phyloP scores from a whole-genome alignment of 2,329 filamentous ascomycete genomes.

The Amphichorda felina region DNA sequence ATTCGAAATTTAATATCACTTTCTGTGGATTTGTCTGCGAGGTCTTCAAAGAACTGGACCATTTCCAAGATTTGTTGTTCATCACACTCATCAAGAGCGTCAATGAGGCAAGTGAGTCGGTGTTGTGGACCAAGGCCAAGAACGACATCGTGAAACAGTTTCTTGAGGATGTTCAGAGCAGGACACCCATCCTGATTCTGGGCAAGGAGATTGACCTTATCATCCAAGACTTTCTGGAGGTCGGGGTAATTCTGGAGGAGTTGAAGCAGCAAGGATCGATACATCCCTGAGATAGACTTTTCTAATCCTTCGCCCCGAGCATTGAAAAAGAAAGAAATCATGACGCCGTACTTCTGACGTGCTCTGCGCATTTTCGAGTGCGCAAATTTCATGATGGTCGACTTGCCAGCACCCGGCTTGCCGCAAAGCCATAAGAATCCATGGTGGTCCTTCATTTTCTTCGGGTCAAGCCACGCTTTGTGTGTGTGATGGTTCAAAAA shows the following conservation, averaged over 20 bases:
- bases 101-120: constrained; percentile 6
- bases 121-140: constrained; percentile 3
- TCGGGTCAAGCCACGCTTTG: constrained; percentile 3
- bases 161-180: constrained; percentile 2
- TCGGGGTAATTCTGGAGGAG: constrained; percentile 22
- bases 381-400: constrained; percentile 29
- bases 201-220: too few species aligned
- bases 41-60: constrained; percentile 25
- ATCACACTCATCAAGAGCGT: constrained; percentile 10
- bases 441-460: not conserved
- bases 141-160: constrained; percentile 2
- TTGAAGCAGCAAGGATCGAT: constrained; percentile 35
- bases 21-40: constrained; percentile 17
- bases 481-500: constrained; percentile 1
- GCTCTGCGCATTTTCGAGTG: constrained; percentile 2
- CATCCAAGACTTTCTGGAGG: constrained; percentile 19
- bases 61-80: constrained; percentile 14
- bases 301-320: constrained; percentile 29
- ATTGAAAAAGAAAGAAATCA: constrained; percentile 12
- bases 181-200: too few species aligned
- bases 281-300: constrained; percentile 33
- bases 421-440: constrained; percentile 24
- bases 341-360: not conserved
- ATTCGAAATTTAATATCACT: too few species aligned
- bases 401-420: constrained; percentile 30